Conservation (phyloP, 108 stramenopile genomes). For the Skeletonema menzelii region DNA sequence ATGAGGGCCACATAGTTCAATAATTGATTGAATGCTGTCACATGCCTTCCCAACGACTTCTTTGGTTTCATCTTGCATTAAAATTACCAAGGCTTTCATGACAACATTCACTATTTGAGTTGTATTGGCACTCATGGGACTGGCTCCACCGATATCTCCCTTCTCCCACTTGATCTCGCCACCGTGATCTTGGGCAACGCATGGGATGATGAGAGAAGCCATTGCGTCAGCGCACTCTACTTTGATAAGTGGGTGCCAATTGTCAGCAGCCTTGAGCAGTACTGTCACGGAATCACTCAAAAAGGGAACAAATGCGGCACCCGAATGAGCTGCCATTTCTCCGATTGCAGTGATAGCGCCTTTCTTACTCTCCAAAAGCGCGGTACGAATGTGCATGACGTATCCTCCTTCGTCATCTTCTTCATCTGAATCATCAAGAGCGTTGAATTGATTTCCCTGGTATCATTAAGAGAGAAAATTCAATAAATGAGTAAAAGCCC, state of each 20-base stretch:
- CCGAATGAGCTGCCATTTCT: constrained; percentile 93
- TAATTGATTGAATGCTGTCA: constrained; percentile 85
- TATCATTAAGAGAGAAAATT: background rate
- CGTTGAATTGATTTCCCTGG: constrained; percentile 65
- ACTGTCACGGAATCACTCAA: constrained; percentile 79
- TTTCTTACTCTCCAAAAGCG: constrained; percentile 94
- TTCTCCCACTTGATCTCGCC: constrained; percentile 88
- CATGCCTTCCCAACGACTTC: constrained; percentile 87
- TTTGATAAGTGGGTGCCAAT: constrained; percentile 94
- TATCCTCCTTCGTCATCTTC: constrained; percentile 79
- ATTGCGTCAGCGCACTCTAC: constrained; percentile 78
- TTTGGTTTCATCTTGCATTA: constrained; percentile 86
- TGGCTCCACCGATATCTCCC: constrained; percentile 67
- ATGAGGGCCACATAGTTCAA: constrained; percentile 87
- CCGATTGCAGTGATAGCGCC: constrained; percentile 96
- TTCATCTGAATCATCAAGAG: constrained; percentile 90
- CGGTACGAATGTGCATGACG: constrained; percentile 91
- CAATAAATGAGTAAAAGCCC: background rate
- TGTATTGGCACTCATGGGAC: constrained; percentile 76
- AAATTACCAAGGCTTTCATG: constrained; percentile 68
- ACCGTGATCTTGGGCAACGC: constrained; percentile 74
- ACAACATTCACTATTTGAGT: constrained; percentile 68
- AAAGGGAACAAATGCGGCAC: constrained; percentile 82
- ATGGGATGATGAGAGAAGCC: constrained; percentile 74
- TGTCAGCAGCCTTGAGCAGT: constrained; percentile 73